A percentile compares a stretch with the other conserved stretches of the same genome.
Evolutionary conservation across 2,329 filamentous ascomycete species (phyloP).

Genomic region (Clarireedia hainanense): DNA sequence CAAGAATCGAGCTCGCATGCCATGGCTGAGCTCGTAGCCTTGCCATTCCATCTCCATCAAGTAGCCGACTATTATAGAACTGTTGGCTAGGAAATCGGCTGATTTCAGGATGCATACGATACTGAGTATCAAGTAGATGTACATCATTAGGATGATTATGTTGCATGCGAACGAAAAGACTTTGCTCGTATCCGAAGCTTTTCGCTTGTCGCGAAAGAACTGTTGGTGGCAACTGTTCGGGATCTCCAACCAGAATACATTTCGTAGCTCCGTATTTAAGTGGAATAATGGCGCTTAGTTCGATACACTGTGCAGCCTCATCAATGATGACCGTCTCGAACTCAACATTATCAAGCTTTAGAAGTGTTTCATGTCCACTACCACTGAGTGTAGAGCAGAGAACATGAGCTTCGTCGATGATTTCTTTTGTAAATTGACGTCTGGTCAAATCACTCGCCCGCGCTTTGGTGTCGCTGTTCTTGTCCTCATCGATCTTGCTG

Average conservation of each 20-base stretch:
- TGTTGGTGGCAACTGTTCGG: slow-evolving; percentile 92
- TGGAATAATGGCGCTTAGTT: slow-evolving; percentile 91
- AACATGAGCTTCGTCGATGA: slow-evolving; percentile 84
- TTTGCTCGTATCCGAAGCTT: slow-evolving; percentile 92
- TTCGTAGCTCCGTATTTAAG: slow-evolving; percentile 96
- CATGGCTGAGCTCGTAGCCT: slow-evolving; percentile 69
- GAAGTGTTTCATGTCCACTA: slow-evolving; percentile 84
- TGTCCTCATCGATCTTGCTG: slow-evolving; percentile 75
- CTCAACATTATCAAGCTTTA: slow-evolving; percentile 75
- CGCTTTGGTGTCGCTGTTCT: slow-evolving; percentile 75
- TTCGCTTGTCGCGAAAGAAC: slow-evolving; percentile 91
- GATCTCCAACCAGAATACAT: slow-evolving; percentile 94
- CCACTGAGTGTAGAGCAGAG: slow-evolving; percentile 93
- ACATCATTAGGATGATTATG: slow-evolving; percentile 80
- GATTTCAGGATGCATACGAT: slow-evolving; percentile 98
- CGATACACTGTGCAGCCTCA: slow-evolving; percentile 95
- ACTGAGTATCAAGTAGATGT: slow-evolving; percentile 93
- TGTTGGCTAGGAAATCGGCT: slow-evolving; percentile 81
- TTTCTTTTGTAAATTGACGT: slow-evolving; percentile 78
- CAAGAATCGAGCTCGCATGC: slow-evolving; percentile 75
- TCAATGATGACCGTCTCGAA: slow-evolving; percentile 99
- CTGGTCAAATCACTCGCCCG: slow-evolving; percentile 82
- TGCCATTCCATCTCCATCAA: slow-evolving; percentile 81
- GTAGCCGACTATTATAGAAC: slow-evolving; percentile 83
- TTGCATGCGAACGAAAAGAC: slow-evolving; percentile 97